Evolutionary conservation across 768 basidiomycete genomes (phyloP).

Genomic region (Rhizopogon salebrosus): DNA sequence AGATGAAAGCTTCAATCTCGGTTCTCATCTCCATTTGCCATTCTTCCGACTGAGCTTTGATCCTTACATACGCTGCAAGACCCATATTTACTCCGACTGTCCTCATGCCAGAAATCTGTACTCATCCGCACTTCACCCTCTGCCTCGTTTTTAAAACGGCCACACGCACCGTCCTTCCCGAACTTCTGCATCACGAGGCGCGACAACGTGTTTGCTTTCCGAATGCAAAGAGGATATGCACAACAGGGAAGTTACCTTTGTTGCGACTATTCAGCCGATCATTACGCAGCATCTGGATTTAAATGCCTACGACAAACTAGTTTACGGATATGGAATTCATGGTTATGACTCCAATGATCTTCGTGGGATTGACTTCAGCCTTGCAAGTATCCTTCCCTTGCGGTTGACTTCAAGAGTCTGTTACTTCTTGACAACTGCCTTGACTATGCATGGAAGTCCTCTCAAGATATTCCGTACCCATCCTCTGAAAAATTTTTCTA

Average conservation of each 20-base stretch:
- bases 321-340: too few species aligned
- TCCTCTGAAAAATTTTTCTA: too few species aligned
- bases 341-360: slow-evolving; percentile 1
- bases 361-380: slow-evolving; percentile 16
- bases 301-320: slow-evolving; percentile 9
- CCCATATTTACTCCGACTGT: slow-evolving; percentile 9
- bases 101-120: too few species aligned
- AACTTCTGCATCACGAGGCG: not conserved
- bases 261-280: slow-evolving; percentile 26
- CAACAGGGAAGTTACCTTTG: slow-evolving; percentile 17
- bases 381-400: slow-evolving; percentile 19
- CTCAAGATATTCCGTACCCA: too few species aligned
- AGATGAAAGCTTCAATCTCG: too few species aligned
- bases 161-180: slow-evolving; percentile 30
- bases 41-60: slow-evolving; percentile 31
- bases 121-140: slow-evolving; percentile 15
- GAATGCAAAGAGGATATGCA: slow-evolving; percentile 16
- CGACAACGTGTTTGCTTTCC: slow-evolving; percentile 14
- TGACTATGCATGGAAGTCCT: slow-evolving; percentile 1
- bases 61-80: slow-evolving; percentile 26
- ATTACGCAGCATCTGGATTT: slow-evolving; percentile 33
- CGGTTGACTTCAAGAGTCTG: slow-evolving; percentile 25
- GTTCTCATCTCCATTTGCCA: slow-evolving; percentile 12
- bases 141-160: slow-evolving; percentile 28
- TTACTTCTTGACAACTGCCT: slow-evolving; percentile 32